Evolutionary conservation across 768 basidiomycete species (phyloP), one percentile per base, ranked within the genome.

Genomic region (Lactarius deliciosus): DNA sequence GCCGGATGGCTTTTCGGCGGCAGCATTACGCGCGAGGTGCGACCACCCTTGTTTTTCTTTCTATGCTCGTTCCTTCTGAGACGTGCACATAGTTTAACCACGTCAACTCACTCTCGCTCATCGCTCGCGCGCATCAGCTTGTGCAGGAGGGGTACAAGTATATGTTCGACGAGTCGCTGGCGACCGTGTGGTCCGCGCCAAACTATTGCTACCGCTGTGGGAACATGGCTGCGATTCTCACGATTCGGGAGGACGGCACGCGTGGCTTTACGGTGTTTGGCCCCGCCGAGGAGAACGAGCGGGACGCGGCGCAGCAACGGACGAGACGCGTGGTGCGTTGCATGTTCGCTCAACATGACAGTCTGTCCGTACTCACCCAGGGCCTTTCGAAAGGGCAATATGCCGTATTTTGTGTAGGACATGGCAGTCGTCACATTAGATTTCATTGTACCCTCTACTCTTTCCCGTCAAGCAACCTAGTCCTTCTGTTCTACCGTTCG

Each of bases 131-230:
- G 1, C 96, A 98, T 76, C 96, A 98, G 74, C 87, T 98, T 22
- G 96, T 98, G 1, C 94, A 96, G 76, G 94, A 96, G 76, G 94
- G 94, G 1, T 95, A 85, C 79, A 98, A 98, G 79, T 89, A 95
- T 75, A 96, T 98, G 96, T 97, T 98, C 72, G 92, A 97, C 74
- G 85, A 89, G 68, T 83, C 88, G 69, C 90, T 96, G 22, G 94
- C 95, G 15, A 96, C 94, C 0, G 94, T 96, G 11, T 96, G 94
- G 94, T 89, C 87, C 6, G 94, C 94, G 59, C 92, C 92, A 36
- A 96, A 94, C 73, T 94, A 94, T 74, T 95, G 88, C 74, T 88
- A 87, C 69, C 78, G 88, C 13, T 93, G 93, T 73, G 94, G 96
- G 18, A 98, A 98, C 70, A 82, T 92, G 78, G 96, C 96, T 0